Evolutionary conservation across 768 basidiomycete species (phyloP), one percentile per base, ranked within the genome.

Genomic region (Kwoniella pini): DNA sequence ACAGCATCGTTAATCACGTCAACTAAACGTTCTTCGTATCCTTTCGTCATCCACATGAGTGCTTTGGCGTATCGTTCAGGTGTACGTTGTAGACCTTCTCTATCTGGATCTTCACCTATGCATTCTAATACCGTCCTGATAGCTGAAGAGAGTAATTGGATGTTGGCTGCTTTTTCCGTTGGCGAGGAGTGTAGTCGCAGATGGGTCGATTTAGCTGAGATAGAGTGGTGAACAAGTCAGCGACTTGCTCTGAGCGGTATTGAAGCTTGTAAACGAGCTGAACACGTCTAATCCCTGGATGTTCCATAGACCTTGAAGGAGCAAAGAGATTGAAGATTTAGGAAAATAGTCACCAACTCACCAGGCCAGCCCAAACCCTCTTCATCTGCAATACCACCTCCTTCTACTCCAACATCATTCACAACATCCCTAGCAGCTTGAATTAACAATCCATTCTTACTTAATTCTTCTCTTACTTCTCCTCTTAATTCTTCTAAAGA

Each of bases 1-100:
- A 99, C 86, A 59, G 96, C 96, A 82, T 95, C 91, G 80, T 97
- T 97, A 65, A 98, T 96, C 71, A 98, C 94, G 77, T 99, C 96
- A 92, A 70, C 86, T 67, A 99, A 80, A 66, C 91, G 86, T 77
- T 98, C 94, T 77, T 98, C 96, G 80, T 99, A 99, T 10, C 96
- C 96, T 75, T 88, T 87, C 31, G 96, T 98, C 94, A 98, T 96
- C 92, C 92, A 98, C 83, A 99, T 85, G 54, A 99, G 82, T 26
- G 96, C 92, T 80, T 98, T 90, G 22, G 94, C 93, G 79, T 96
- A 99, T 38, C 96, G 84, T 68, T 94, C 90, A 24, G 96, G 96
- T 1, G 96, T 99, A 72, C 87, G 86, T 54, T 88, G 80, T 21
- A 99, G 82, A 17, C 96, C 96, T 76, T 98, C 95, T 33, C 96